These are phyloP conservation scores for Trametes cingulata DNA, from an alignment of 768 basidiomycete species.

Conservation along the genomic window DNA sequence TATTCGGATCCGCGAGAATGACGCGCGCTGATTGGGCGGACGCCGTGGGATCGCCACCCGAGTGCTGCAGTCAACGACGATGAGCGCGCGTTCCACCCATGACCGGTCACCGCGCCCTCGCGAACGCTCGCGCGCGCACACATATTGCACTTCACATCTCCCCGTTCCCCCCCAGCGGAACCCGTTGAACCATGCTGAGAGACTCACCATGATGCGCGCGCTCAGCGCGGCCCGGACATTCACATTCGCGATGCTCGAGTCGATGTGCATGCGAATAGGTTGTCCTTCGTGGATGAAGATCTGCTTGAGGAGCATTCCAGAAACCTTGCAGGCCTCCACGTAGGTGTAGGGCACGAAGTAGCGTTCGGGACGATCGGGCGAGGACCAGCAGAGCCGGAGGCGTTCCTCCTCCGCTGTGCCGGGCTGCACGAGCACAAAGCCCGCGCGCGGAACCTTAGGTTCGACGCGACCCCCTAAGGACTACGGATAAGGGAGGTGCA, in stretches of 20 bases:
- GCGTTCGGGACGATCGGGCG: constrained; percentile 67
- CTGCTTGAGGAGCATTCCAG: constrained; percentile 70
- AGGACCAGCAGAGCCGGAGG: constrained; percentile 73
- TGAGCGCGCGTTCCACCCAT: constrained; percentile 1
- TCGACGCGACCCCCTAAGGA: constrained; percentile 77
- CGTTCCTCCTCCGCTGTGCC: constrained; percentile 73
- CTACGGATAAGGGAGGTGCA: constrained; percentile 36
- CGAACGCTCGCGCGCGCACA: background rate
- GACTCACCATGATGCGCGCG: constrained; percentile 67
- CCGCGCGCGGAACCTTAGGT: constrained; percentile 73
- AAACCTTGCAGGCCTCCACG: constrained; percentile 83
- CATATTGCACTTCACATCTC: background rate
- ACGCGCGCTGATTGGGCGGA: constrained; percentile 71
- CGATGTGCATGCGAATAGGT: constrained; percentile 78
- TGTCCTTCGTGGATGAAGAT: constrained; percentile 68
- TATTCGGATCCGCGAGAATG: constrained; percentile 78
- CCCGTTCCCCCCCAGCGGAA: background rate
- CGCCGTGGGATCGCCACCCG: constrained; percentile 75
- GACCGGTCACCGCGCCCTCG: background rate
- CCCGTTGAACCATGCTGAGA: background rate
- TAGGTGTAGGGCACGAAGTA: constrained; percentile 81
- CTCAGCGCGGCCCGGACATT: constrained; percentile 68
- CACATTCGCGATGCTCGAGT: constrained; percentile 76
- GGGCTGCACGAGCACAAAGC: constrained; percentile 70
- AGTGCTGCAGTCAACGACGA: constrained; percentile 52